Base-by-base conservation (phyloP, 768 basidiomycete genomes). In the Ephemerocybe angulata region DNA sequence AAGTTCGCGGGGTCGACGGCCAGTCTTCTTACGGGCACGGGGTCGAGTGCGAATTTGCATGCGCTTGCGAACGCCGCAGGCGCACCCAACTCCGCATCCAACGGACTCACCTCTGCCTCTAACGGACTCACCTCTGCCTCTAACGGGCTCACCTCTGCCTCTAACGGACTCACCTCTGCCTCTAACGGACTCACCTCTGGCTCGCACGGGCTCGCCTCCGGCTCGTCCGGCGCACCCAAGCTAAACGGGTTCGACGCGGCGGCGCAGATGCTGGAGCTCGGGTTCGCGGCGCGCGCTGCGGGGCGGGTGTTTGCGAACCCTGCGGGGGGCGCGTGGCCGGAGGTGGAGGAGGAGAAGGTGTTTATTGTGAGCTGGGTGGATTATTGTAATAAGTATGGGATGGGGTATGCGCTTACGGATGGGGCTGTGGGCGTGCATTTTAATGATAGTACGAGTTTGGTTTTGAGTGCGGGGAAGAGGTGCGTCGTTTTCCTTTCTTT, bases 331-430 rank as follows among this genome's bases (percentile, higher is more conserved):
- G 27, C 27, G 8, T 35, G 33, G 31, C 72, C 31, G 4, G 46
- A 46, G 3, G 61, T 91, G 2, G 78, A 77, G 0, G 78, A 84
- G 17, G 89, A 92, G 55, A 80, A 80, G 48, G 88, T 96, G 42
- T 98, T 98, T 72, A 93, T 99, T 59, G 91, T 90, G 2, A 91
- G 90, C n/a, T 98, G 97, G 97, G 89, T 98, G 38, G 97, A 98
- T 69, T 98, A 98, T 66, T 96, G 93, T 68, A 92, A 94, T 71
- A 98, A 98, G 77, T 99, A 98, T 70, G 97, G 96, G n/a, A 98
- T 98, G 91, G 97, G 96, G 1, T 98, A 97, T 68, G 93, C 93
- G 3, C 76, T 98, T 65, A 96, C 93, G 19, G 94, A 99, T 64
- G 94, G 96, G 3, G 89, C 90, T 21, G 87, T 98, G 43, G 93